These are phyloP conservation scores for Ustilago nuda DNA, from an alignment of 1,284 basidiomycete species.

Conservation along the genomic window DNA sequence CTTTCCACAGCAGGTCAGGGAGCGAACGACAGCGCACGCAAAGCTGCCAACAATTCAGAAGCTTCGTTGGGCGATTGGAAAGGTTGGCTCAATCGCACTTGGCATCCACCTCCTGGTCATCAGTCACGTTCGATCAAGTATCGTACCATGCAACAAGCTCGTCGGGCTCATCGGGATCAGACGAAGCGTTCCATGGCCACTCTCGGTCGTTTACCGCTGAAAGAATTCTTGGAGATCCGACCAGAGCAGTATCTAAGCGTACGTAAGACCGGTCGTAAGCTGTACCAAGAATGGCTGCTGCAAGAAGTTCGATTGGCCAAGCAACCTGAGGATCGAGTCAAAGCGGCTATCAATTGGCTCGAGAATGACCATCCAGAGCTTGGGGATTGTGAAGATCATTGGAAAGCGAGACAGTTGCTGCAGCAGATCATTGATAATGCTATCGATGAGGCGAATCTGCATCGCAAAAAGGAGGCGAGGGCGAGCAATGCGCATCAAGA, in stretches of 20 bases:
- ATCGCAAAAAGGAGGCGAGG: slow-evolving; percentile 49
- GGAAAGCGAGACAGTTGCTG: slow-evolving; percentile 55
- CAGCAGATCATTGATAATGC: slow-evolving; percentile 62
- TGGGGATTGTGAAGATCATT: slow-evolving; percentile 56
- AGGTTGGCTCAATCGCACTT: slow-evolving; percentile 45
- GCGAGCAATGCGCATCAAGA: slow-evolving; percentile 35
- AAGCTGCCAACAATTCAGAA: slow-evolving; percentile 21
- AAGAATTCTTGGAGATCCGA: slow-evolving; percentile 56
- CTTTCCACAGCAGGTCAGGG: slow-evolving; percentile 31
- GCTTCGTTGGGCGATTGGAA: slow-evolving; percentile 50
- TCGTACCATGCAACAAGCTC: slow-evolving; percentile 49
- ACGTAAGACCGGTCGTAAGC: slow-evolving; percentile 51
- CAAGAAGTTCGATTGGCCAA: slow-evolving; percentile 57
- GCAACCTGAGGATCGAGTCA: slow-evolving; percentile 53
- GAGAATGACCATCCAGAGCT: slow-evolving; percentile 51
- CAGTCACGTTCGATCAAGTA: slow-evolving; percentile 45
- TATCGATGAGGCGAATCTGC: slow-evolving; percentile 57
- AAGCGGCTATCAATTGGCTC: slow-evolving; percentile 51
- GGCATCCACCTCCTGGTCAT: slow-evolving; percentile 38
- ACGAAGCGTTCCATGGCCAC: slow-evolving; percentile 57
- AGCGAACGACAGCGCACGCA: slow-evolving; percentile 30
- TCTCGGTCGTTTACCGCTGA: slow-evolving; percentile 53
- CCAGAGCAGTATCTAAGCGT: slow-evolving; percentile 54
- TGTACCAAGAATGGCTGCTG: slow-evolving; percentile 57
- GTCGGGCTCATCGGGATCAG: slow-evolving; percentile 43